These are phyloP conservation scores for Colletotrichum sp. DNA, from an alignment of 2,329 filamentous ascomycete genomes.

Conservation along the genomic window DNA sequence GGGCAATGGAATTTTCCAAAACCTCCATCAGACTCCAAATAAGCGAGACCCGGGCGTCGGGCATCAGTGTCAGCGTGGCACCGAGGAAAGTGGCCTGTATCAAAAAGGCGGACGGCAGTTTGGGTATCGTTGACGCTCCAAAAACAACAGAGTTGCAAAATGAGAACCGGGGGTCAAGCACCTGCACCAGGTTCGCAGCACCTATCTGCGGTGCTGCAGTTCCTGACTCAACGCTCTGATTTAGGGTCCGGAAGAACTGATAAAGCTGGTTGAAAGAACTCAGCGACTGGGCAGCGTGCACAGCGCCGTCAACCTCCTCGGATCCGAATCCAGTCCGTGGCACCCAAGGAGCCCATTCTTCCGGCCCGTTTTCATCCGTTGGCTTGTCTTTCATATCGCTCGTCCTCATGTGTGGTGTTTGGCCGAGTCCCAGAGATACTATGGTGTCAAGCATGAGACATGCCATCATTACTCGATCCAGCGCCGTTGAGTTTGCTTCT, in stretches of 20 bases:
- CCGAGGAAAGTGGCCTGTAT: conserved; percentile 42
- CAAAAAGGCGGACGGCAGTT: conserved; percentile 38
- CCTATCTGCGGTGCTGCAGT: conserved; percentile 14
- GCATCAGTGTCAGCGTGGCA: conserved; percentile 36
- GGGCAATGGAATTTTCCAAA: conserved; percentile 29
- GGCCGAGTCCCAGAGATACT: conserved; percentile 55
- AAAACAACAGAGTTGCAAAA: conserved; percentile 44
- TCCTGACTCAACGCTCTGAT: conserved; percentile 26
- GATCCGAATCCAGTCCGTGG: conserved; percentile 48
- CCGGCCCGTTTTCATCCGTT: conserved; percentile 69
- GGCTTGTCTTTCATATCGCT: conserved; percentile 51
- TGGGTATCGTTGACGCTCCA: conserved; percentile 34
- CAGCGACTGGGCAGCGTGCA: conserved; percentile 37
- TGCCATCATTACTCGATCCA: conserved; percentile 44
- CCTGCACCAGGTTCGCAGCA: conserved; percentile 34
- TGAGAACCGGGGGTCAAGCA: conserved; percentile 36
- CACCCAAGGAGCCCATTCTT: conserved; percentile 78
- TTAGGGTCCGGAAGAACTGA: conserved; percentile 39
- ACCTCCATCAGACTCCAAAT: conserved; percentile 40
- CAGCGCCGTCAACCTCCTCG: conserved; percentile 5
- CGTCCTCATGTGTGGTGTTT: conserved; percentile 52
- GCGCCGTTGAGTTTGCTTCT: not conserved
- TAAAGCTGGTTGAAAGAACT: conserved; percentile 48
- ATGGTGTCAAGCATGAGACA: conserved; percentile 69
- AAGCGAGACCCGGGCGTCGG: conserved; percentile 36